Percentiles rank a stretch among this genome's conserved stretches.
Evolutionary conservation across 179 eudicot genomes (phyloP).

Genomic region (Carnegiea gigantea): DNA sequence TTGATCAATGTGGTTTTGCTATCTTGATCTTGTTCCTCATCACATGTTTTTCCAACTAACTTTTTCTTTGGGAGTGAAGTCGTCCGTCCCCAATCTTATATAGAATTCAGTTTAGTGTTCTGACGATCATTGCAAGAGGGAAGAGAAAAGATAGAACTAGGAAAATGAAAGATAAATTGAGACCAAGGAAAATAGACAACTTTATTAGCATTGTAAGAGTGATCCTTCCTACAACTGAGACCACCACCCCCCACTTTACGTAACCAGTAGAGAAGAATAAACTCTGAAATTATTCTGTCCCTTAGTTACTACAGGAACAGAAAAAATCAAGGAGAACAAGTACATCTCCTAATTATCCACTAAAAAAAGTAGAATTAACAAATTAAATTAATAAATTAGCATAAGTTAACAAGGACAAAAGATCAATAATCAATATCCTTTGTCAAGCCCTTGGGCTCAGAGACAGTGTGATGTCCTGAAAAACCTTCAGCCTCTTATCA

Average conservation of each 20-base stretch:
- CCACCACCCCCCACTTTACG: neutral
- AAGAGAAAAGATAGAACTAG: too few species aligned
- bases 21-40: too few species aligned
- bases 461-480: slow-evolving; percentile 75
- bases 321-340: slow-evolving; percentile 62
- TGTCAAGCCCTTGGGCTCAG: slow-evolving; percentile 64
- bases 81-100: too few species aligned
- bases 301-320: slow-evolving; percentile 17
- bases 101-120: too few species aligned
- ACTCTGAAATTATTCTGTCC: slow-evolving; percentile 9
- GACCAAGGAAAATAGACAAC: neutral
- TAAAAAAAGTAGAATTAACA: neutral
- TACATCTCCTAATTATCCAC: slow-evolving; percentile 51
- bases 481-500: slow-evolving; percentile 71
- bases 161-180: too few species aligned
- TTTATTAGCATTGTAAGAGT: slow-evolving; percentile 17
- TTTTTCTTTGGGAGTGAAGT: too few species aligned
- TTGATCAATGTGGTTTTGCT: too few species aligned
- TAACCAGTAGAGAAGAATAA: slow-evolving; percentile 6
- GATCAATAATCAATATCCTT: neutral
- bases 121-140: too few species aligned
- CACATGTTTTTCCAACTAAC: too few species aligned
- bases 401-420: neutral
- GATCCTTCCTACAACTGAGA: slow-evolving; percentile 5
- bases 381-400: slow-evolving; percentile 7